These are phyloP conservation scores for Amborella trichopoda DNA, from an alignment of 164 flowering plant species.

Conservation along the genomic window DNA sequence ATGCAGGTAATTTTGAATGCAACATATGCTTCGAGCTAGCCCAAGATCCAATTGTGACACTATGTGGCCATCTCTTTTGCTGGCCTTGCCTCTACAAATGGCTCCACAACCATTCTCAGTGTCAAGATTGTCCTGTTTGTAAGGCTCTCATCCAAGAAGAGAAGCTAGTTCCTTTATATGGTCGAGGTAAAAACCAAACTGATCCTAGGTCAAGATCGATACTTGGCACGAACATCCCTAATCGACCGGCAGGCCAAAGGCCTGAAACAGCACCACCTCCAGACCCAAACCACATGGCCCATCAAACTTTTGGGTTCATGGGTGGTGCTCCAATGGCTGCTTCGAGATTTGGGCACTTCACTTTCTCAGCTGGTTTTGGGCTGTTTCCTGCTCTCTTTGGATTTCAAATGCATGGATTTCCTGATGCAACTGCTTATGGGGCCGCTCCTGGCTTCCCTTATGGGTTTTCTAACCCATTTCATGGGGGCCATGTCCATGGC, in stretches of 20 bases:
- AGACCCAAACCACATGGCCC: constrained; percentile 22
- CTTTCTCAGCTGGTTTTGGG: constrained; percentile 48
- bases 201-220: constrained; percentile 59
- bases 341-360: constrained; percentile 42
- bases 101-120: constrained; percentile 57
- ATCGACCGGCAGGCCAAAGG: constrained; percentile 64
- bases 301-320: constrained; percentile 42
- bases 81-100: constrained; percentile 82
- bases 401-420: constrained; percentile 54
- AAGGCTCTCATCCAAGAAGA: constrained; percentile 64
- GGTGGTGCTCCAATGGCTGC: constrained; percentile 43
- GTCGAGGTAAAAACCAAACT: constrained; percentile 43
- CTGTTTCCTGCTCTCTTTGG: constrained; percentile 44
- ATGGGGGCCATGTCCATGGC: constrained; percentile 37
- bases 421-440: constrained; percentile 47
- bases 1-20: constrained; percentile 59
- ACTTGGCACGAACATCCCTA: constrained; percentile 49
- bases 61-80: constrained; percentile 71
- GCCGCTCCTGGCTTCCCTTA: constrained; percentile 39
- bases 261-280: constrained; percentile 59
- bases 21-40: constrained; percentile 73
- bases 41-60: constrained; percentile 73
- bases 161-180: constrained; percentile 68
- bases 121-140: constrained; percentile 75
- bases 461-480: constrained; percentile 37